Percentiles rank a stretch among this genome's conserved stretches.
Conservation (phyloP, 2,329 filamentous ascomycete species). For the Fusarium sp. region DNA sequence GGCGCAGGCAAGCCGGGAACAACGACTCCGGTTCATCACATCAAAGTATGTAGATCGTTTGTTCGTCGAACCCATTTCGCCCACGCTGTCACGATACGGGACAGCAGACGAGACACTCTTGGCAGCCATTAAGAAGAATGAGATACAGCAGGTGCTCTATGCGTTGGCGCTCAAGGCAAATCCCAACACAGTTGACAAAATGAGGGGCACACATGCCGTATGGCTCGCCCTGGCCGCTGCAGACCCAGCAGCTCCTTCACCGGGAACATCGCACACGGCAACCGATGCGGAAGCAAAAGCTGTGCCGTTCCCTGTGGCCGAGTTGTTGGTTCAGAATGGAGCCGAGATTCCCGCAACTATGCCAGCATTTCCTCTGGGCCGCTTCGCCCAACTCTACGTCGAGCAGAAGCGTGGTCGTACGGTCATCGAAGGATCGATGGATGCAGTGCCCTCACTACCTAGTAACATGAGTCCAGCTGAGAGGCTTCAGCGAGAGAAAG, state of each 20-base stretch:
- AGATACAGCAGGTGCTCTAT: conserved; percentile 93
- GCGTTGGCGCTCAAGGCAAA: conserved; percentile 88
- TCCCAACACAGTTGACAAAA: conserved; percentile 87
- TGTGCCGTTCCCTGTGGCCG: conserved; percentile 86
- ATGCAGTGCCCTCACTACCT: conserved; percentile 73
- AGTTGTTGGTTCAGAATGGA: conserved; percentile 92
- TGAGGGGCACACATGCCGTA: conserved; percentile 86
- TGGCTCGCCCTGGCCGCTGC: conserved; percentile 93
- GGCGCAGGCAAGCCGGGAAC: conserved; percentile 84
- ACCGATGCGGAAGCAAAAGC: conserved; percentile 62
- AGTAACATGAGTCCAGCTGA: conserved; percentile 57
- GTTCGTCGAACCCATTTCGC: conserved; percentile 82
- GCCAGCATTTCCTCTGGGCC: conserved; percentile 85
- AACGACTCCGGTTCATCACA: conserved; percentile 94
- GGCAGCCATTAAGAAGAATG: conserved; percentile 94
- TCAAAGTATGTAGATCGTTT: conserved; percentile 89
- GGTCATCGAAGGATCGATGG: conserved; percentile 58
- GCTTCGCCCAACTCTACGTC: conserved; percentile 83
- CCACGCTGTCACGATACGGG: conserved; percentile 78
- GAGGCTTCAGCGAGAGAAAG: conserved; percentile 70
- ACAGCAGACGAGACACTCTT: conserved; percentile 89
- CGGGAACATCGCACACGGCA: conserved; percentile 57
- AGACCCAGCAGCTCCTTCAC: conserved; percentile 83
- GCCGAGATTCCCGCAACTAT: conserved; percentile 82
- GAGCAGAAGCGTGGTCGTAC: conserved; percentile 76